Conservation (phyloP, 1,284 basidiomycete species). For the Hemileia vastatrix region DNA sequence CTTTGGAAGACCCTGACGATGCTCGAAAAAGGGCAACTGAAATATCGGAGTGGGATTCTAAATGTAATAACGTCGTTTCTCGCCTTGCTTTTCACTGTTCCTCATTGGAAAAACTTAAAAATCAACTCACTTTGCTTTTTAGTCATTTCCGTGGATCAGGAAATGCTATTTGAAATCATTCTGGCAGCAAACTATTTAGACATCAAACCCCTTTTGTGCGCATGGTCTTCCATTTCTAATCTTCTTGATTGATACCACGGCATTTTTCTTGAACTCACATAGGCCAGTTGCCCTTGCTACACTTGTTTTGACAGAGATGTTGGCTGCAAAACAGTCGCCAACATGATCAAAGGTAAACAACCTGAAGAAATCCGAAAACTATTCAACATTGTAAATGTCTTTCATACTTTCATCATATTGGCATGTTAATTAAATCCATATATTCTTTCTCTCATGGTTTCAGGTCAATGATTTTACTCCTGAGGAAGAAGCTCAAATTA, state of each 20-base stretch:
- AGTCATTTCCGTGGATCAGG: conserved; percentile 47
- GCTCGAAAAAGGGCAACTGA: conserved; percentile 89
- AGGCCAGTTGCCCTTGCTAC: neutral
- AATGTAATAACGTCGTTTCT: conserved; percentile 44
- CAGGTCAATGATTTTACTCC: conserved; percentile 91
- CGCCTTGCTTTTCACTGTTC: no score
- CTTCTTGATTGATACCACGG: neutral
- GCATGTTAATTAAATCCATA: neutral
- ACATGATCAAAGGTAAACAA: conserved; percentile 99
- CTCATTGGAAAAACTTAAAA: no score
- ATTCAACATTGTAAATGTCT: conserved; percentile 56
- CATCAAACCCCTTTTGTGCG: conserved; percentile 94
- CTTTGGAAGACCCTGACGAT: conserved; percentile 62
- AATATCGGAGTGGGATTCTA: conserved; percentile 98
- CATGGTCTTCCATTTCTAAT: no score
- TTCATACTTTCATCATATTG: neutral
- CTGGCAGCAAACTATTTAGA: conserved; percentile 99
- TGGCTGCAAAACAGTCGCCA: conserved; percentile 98
- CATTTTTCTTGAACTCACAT: neutral
- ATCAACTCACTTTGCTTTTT: no score
- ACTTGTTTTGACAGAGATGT: conserved; percentile 69
- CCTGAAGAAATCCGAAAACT: conserved; percentile 92
- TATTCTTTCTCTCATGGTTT: no score
- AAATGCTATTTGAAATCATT: conserved; percentile 88
- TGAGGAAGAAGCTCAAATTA: conserved; percentile 99